phyloP scores from a whole-genome alignment of 192 early-diverging fungal species.

The Backusella circina region DNA sequence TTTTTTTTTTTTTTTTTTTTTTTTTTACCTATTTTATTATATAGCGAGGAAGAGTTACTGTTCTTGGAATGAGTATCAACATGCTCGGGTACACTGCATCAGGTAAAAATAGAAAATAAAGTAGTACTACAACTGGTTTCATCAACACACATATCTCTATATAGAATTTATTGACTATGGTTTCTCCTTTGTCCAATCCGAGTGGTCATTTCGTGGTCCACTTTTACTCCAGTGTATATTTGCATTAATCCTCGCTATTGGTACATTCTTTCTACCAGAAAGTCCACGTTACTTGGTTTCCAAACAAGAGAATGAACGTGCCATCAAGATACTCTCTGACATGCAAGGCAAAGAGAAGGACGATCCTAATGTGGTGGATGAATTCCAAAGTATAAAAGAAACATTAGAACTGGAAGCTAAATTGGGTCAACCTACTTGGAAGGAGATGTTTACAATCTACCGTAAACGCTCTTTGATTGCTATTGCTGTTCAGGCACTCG shows the following conservation, averaged over 20 bases:
- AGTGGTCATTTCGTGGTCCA: conserved; percentile 72
- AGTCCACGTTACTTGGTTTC: conserved; percentile 80
- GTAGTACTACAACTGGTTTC: neutral
- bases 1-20: no score
- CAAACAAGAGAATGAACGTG: conserved; percentile 57
- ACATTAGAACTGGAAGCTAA: conserved; percentile 35
- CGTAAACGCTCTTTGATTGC: conserved; percentile 17
- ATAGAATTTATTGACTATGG: conserved; percentile 51
- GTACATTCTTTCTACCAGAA: conserved; percentile 74
- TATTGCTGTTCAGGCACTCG: conserved; percentile 16
- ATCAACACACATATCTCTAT: no score
- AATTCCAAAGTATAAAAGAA: conserved; percentile 61
- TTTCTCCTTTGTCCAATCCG: conserved; percentile 31
- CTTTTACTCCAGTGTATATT: conserved; percentile 78
- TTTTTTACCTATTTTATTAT: neutral
- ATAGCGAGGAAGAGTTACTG: conserved; percentile 16
- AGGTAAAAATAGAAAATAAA: neutral
- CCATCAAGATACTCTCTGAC: conserved; percentile 46
- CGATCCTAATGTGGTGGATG: conserved; percentile 49
- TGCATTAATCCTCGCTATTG: conserved; percentile 60
- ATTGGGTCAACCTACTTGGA: conserved; percentile 31
- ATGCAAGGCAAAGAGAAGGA: neutral
- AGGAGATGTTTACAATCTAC: conserved; percentile 34
- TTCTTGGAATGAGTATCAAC: conserved; percentile 11
- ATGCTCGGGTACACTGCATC: conserved; percentile 11